Evolutionary conservation across 208 protist genomes (phyloP).

Genomic region (Lotmaria passim): DNA sequence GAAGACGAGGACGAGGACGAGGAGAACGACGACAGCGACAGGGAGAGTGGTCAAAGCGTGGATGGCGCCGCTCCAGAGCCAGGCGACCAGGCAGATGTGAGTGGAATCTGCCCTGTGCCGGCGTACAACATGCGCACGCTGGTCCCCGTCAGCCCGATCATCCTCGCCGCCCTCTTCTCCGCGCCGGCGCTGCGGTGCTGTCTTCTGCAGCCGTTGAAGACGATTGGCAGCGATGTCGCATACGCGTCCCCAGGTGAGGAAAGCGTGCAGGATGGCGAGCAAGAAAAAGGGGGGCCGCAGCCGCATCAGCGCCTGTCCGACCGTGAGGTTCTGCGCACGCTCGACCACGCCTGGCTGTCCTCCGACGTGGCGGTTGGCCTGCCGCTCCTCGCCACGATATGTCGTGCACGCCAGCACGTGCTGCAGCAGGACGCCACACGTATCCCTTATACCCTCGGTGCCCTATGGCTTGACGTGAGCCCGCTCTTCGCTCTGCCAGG

Average conservation of each 20-base stretch:
- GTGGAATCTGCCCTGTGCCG: slow-evolving; percentile 14
- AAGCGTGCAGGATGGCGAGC: neutral
- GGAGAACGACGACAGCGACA: slow-evolving; percentile 25
- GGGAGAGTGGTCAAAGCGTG: neutral
- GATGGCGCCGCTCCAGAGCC: neutral
- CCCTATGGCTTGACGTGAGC: slow-evolving; percentile 67
- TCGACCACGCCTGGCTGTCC: slow-evolving; percentile 57
- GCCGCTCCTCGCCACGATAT: slow-evolving; percentile 64
- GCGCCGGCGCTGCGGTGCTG: slow-evolving; percentile 62
- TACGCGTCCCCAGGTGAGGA: slow-evolving; percentile 5
- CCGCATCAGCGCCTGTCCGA: slow-evolving; percentile 1
- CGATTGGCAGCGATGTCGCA: neutral
- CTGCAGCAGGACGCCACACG: slow-evolving; percentile 42
- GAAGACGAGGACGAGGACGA: slow-evolving; percentile 26
- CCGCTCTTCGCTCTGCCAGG: slow-evolving; percentile 50
- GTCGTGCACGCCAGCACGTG: slow-evolving; percentile 47
- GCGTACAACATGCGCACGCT: slow-evolving; percentile 51
- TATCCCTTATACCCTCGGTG: slow-evolving; percentile 61
- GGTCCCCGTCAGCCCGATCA: slow-evolving; percentile 60
- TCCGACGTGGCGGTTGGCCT: slow-evolving; percentile 54
- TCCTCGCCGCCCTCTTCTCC: slow-evolving; percentile 68
- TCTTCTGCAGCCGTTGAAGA: slow-evolving; percentile 54
- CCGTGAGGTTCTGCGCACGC: slow-evolving; percentile 19
- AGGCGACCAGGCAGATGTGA: slow-evolving; percentile 3
- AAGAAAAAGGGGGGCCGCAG: neutral